Percentiles rank a stretch among this genome's conserved stretches.
These are phyloP conservation scores for Solanum hybrid DNA, from an alignment of 305 asterid genomes.

Conservation along the genomic window DNA sequence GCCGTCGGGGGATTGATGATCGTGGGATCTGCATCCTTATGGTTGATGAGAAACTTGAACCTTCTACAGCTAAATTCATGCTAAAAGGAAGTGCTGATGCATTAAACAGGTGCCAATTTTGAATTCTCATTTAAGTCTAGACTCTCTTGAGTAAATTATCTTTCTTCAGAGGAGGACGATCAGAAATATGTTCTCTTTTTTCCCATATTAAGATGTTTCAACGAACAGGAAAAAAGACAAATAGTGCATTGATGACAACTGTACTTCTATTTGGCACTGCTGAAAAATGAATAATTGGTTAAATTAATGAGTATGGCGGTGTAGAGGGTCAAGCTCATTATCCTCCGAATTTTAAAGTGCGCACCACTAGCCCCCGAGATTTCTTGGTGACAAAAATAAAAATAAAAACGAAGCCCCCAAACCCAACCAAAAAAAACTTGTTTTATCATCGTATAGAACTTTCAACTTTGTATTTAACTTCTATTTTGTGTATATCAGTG, in stretches of 20 bases:
- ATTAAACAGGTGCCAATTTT: constrained; percentile 65
- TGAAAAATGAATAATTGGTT: constrained; percentile 1
- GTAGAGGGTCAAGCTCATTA: not conserved
- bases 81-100: constrained; percentile 93
- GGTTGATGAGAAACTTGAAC: constrained; percentile 98
- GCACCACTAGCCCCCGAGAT: not conserved
- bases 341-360: not conserved
- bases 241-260: not conserved
- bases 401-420: not conserved
- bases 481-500: constrained; percentile 45
- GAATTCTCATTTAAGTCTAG: not conserved
- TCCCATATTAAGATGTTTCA: not conserved
- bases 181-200: not conserved
- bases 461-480: not conserved
- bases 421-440: not conserved
- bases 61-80: constrained; percentile 84
- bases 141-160: not conserved
- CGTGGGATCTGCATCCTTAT: constrained; percentile 98
- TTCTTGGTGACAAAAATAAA: not conserved
- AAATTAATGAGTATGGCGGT: not conserved
- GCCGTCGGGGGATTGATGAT: constrained; percentile 98
- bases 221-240: not conserved
- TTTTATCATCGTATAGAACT: not conserved
- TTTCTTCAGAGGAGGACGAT: not conserved
- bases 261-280: not conserved